phyloP scores from a whole-genome alignment of 768 basidiomycete species.

The Cyclocybe aegerita region DNA sequence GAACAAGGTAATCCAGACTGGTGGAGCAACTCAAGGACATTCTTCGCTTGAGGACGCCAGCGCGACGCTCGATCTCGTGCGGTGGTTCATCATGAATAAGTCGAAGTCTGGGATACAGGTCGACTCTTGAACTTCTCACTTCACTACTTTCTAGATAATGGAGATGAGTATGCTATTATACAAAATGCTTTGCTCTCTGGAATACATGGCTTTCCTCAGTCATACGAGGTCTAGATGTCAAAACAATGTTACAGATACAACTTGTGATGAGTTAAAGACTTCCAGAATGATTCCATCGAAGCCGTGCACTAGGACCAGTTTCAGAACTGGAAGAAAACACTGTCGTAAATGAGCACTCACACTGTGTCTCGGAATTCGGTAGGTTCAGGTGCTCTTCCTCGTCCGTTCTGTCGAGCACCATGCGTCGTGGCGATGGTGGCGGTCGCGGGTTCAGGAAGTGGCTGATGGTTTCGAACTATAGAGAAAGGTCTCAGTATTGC shows the following conservation, averaged over 20 bases:
- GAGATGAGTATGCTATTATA: too few species aligned
- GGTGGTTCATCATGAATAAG: conserved; percentile 75
- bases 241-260: conserved; percentile 72
- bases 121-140: not conserved
- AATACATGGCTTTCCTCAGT: not conserved
- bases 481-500: not conserved
- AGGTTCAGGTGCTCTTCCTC: conserved; percentile 71
- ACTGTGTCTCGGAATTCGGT: conserved; percentile 61
- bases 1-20: conserved; percentile 78
- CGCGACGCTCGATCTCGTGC: conserved; percentile 85
- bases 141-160: too few species aligned
- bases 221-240: conserved; percentile 22
- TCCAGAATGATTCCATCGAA: conserved; percentile 84
- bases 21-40: conserved; percentile 75
- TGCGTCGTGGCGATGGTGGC: conserved; percentile 76
- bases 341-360: conserved; percentile 22
- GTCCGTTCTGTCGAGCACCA: conserved; percentile 78
- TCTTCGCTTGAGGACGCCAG: conserved; percentile 88
- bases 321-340: conserved; percentile 12
- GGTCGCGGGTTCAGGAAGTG: conserved; percentile 72
- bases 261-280: conserved; percentile 75
- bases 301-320: conserved; percentile 48
- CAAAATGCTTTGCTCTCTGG: too few species aligned
- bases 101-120: conserved; percentile 29
- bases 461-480: conserved; percentile 73